A percentile compares a stretch with the other conserved stretches of the same genome.
Conservation (phyloP, 2,329 filamentous ascomycete species). For the Penicillium sp. region DNA sequence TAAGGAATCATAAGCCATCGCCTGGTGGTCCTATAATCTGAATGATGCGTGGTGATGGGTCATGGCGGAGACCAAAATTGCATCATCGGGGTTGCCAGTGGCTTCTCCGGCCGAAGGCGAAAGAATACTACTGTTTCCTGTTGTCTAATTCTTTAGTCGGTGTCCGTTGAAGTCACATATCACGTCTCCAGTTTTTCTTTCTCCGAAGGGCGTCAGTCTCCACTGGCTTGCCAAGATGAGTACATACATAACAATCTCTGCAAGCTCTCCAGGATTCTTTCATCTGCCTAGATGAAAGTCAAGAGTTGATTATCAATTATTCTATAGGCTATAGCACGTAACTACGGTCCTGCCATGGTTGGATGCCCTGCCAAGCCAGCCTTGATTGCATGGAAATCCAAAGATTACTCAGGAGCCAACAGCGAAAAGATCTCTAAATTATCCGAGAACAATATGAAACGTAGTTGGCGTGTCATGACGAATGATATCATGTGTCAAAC, state of each 20-base stretch:
- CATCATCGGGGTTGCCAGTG: not conserved
- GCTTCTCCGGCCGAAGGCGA: not conserved
- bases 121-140: not conserved
- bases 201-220: not conserved
- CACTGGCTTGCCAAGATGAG: not conserved
- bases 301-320: not conserved
- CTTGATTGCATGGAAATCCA: not conserved
- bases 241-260: not conserved
- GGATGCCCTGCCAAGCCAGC: slow-evolving; percentile 2
- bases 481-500: not conserved
- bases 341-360: not conserved
- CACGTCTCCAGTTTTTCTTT: not conserved
- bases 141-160: not conserved
- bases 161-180: not conserved
- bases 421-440: not conserved
- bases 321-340: not conserved
- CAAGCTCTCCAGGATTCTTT: not conserved
- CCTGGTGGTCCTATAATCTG: not conserved
- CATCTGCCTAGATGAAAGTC: not conserved
- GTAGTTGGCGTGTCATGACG: not conserved
- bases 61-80: not conserved
- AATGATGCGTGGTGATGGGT: not conserved
- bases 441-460: not conserved
- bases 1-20: not conserved
- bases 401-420: slow-evolving; percentile 15